These are phyloP conservation scores for Pterula multifida DNA, from an alignment of 1,284 basidiomycete genomes.

Conservation along the genomic window DNA sequence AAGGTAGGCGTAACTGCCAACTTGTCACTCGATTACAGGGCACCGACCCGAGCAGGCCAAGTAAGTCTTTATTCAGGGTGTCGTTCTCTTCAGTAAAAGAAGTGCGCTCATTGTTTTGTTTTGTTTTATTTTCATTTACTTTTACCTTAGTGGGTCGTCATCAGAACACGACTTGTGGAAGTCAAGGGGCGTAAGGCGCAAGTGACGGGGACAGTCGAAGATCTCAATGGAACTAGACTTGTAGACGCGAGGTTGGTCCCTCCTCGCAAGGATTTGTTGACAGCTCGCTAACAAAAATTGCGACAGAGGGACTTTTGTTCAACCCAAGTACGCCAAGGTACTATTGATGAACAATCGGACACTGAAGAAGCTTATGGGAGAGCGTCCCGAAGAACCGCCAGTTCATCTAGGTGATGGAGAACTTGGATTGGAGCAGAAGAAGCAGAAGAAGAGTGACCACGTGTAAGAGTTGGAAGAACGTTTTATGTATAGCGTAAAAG, in stretches of 20 bases:
- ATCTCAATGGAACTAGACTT: slow-evolving; percentile 65
- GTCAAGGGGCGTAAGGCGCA: slow-evolving; percentile 66
- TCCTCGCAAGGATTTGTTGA: neutral
- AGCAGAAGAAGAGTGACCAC: neutral
- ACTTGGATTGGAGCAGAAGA: neutral
- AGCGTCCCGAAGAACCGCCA: neutral
- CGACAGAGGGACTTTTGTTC: slow-evolving; percentile 63
- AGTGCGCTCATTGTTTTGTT: neutral
- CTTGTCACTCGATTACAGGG: slow-evolving; percentile 63
- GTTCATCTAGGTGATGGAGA: neutral
- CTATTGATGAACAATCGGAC: slow-evolving; percentile 32
- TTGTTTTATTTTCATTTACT: slow-evolving; percentile 6
- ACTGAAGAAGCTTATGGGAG: slow-evolving; percentile 36
- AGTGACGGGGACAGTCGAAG: slow-evolving; percentile 66
- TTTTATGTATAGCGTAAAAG: too few species aligned
- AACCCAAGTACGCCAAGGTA: slow-evolving; percentile 73
- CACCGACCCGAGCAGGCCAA: slow-evolving; percentile 79
- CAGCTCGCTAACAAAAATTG: neutral
- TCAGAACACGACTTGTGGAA: slow-evolving; percentile 54
- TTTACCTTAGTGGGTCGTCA: slow-evolving; percentile 51
- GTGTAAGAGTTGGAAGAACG: too few species aligned
- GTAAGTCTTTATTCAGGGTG: slow-evolving; percentile 24
- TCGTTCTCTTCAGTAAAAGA: too few species aligned
- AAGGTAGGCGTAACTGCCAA: slow-evolving; percentile 91
- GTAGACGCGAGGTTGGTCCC: slow-evolving; percentile 66